Evolutionary conservation across 495 filamentous ascomycete species (phyloP).

Genomic region (Pyronema domesticum): DNA sequence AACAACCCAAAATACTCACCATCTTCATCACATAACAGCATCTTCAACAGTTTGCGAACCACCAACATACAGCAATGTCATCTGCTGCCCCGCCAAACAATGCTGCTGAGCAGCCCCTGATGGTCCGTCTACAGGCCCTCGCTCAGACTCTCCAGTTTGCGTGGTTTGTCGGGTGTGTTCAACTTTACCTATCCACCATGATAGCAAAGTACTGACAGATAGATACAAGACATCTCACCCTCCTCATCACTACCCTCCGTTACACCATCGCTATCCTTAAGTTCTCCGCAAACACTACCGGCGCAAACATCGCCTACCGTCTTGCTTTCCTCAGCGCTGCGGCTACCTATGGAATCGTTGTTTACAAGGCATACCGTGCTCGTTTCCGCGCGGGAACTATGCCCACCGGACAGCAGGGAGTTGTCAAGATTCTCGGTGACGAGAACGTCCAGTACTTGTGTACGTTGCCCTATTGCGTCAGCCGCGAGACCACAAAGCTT

Average conservation of each 20-base stretch:
- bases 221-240: conserved; percentile 50
- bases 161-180: conserved; percentile 81
- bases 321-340: conserved; percentile 75
- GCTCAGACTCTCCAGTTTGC: conserved; percentile 72
- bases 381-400: conserved; percentile 47
- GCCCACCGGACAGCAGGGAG: conserved; percentile 37
- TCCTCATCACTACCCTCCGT: conserved; percentile 64
- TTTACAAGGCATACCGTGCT: conserved; percentile 93
- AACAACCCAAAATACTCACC: no score
- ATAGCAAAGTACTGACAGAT: conserved; percentile 12
- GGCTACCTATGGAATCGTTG: conserved; percentile 89
- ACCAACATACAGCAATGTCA: conserved; percentile 5
- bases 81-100: conserved; percentile 12
- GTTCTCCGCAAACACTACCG: conserved; percentile 57
- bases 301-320: conserved; percentile 70
- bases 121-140: conserved; percentile 54
- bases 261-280: conserved; percentile 68
- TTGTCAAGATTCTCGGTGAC: conserved; percentile 51
- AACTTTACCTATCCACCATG: neutral
- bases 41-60: no score
- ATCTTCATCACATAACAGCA: no score
- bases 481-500: neutral
- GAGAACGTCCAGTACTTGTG: conserved; percentile 96
- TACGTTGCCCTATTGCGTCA: conserved; percentile 30
- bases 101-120: conserved; percentile 33